Evolutionary conservation across 2,329 filamentous ascomycete species (phyloP), one percentile per base, ranked within the genome.

Genomic region (Decorospora gaudefroyi): DNA sequence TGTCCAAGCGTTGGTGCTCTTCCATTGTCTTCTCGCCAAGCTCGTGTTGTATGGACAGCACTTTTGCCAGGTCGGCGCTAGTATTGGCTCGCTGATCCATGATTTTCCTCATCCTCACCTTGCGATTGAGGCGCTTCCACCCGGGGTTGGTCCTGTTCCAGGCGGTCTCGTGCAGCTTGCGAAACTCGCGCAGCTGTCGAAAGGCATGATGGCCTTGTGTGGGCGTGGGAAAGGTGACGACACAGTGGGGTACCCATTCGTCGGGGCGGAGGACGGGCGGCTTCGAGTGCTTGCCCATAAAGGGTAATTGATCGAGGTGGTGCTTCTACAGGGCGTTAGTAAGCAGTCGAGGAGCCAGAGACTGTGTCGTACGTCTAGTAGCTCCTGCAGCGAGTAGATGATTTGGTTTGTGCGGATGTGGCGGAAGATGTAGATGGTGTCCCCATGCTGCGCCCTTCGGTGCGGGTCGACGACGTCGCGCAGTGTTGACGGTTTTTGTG

Each of bases 71-170:
- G 58, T 85, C 83, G 4, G 81, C 82, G 13, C 83, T 74, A 29
- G 74, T 76, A 43, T 82, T 84, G n/a, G 80, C 81, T 63, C 81
- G 83, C 62, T 85, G 82, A 59, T 85, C 73, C 81, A 84, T 84
- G 30, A 85, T 71, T 30, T 72, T 71, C 42, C 72, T 72, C n/a
- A 76, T 76, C 15, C 77, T 72, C 47, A 76, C 74, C 65, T 79
- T 76, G 51, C 74, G 61, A 57, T 76, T 69, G 28, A 76, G 52
- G 44, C 69, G 63, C 17, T 72, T 71, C 45, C 75, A 65, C 55
- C 74, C 72, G 1, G 62, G 61, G 30, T 68, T 64, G 0, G 62
- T 68, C 49, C 65, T 61, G 58, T 72, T 76, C 75, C 68, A 83
- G 17, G 72, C 65, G 59, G 81, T 82, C 68, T 86, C 82, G 49